Base-by-base conservation (phyloP, 2,329 filamentous ascomycete species). In the Nigrospora oryzae region DNA sequence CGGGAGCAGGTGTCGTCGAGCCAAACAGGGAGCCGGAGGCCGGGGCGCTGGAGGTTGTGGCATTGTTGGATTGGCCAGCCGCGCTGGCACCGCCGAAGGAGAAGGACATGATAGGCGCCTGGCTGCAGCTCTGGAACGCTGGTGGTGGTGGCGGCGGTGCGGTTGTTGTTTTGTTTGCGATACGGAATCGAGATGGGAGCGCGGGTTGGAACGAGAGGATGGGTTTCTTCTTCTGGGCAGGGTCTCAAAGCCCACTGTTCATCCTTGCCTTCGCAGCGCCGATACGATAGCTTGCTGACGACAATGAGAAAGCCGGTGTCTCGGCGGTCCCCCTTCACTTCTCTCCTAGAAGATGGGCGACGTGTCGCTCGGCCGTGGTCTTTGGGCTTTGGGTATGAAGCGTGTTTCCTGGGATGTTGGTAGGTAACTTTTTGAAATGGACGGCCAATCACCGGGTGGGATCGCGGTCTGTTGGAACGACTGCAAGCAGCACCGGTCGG, bases 1-100 rank as follows among this genome's bases (percentile, higher is more conserved):
- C 35, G 31, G 54, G 31, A 19, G 50, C 41, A 23, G 57, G 46
- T 33, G 56, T 52, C 11, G 58, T 49, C 12, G 56, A 53, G 31
- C 68, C 69, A 53, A 75, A 74, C 10, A 73, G 52, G 16, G 60
- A 54, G 13, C 64, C 63, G 6, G 63, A 54, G 40, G 71, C 64
- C 16, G 67, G 59, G 11, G 67, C 60, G 36, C 63, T 61, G 13
- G 67, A 62, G 34, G 62, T 57, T n/a, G 63, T 50, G 65, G 66
- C 46, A 68, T 65, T 54, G 38, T 48, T 50, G 36, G 53, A 57
- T 42, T 56, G 44, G 50, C 56, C 55, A 44, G 50, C 57, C 30
- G 52, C 54, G 30, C 59, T 57, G 51, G 48, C 56, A 28, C 55
- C 43, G 37, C 62, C 60, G 48, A 68, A 67, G 46, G 33, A 56